A percentile compares a stretch with the other conserved stretches of the same genome.
These are phyloP conservation scores for Linnemannia exigua DNA, from an alignment of 192 early-diverging fungal species.

Conservation along the genomic window DNA sequence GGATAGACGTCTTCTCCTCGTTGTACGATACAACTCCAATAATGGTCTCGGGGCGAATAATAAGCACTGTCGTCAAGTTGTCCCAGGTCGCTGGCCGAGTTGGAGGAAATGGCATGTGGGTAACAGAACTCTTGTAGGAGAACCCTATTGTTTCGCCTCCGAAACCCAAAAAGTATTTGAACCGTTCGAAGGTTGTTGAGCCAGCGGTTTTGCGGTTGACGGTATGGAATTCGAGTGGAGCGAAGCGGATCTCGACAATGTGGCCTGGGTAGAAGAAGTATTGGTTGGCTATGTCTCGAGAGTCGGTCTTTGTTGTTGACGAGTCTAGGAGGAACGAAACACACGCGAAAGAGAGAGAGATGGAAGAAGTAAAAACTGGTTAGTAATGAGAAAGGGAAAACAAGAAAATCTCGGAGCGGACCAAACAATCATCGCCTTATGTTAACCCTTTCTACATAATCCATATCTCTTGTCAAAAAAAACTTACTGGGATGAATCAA, in stretches of 20 bases:
- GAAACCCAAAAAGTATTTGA: conserved; percentile 25
- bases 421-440: too few species aligned
- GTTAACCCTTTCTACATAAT: too few species aligned
- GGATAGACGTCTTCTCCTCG: conserved; percentile 29
- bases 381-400: too few species aligned
- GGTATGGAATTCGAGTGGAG: conserved; percentile 4
- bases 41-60: conserved; percentile 17
- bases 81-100: neutral
- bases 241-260: conserved; percentile 35
- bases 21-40: neutral
- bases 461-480: neutral
- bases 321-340: too few species aligned
- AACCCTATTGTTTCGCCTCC: neutral
- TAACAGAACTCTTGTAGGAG: conserved; percentile 11
- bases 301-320: neutral
- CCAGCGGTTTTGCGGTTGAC: neutral
- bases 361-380: neutral
- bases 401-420: too few species aligned
- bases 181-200: neutral
- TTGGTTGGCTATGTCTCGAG: conserved; percentile 17
- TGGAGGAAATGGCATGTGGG: conserved; percentile 7
- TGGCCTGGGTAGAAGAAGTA: conserved; percentile 37
- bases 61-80: conserved; percentile 26
- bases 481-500: conserved; percentile 27
- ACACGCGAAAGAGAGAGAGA: neutral